Evolutionary conservation across 805 yeast species (phyloP), one percentile per base, ranked within the genome.

Genomic region (Yarrowia sp.): DNA sequence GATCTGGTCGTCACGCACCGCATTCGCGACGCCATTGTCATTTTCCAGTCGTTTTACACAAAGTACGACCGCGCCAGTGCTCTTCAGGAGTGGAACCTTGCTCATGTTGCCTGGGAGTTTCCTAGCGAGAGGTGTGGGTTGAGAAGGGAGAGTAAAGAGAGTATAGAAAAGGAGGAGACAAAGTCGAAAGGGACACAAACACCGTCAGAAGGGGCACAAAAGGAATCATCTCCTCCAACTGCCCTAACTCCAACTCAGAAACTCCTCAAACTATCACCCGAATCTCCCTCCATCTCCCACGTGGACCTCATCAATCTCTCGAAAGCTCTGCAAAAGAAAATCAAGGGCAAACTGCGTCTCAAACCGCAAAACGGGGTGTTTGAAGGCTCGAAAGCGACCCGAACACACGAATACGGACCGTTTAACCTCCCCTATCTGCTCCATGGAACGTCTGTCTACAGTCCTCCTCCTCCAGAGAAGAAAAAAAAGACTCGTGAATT

Each of bases 361-460:
- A 40, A 30, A n/a, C 63, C 51, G 1, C 40, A 41, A 22, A 43
- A 58, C 12, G 63, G 61, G 14, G 61, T 54, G 14, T 54, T 54
- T 38, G 61, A 54, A 24, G 61, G 61, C 43, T 52, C 59, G 17
- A 8, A 26, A 3, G 26, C 61, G 0, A 54, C 61, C 8, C 26
- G 28, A 8, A 33, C 32, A 11, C 51, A 58, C 24, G 51, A 41
- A 9, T 58, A 41, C 22, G 43, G 52, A 14, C 67, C 64, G 46
- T 67, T 64, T 26, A 52, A 68, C 3, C 62, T 72, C 12, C 22
- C 63, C 32, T 49, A 62, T 5, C 62, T 73, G 16, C 52, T 73
- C 21, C 24, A 36, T 8, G 75, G 75, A 8, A 54, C 74, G 1
- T 44, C 44, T 1, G 68, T 74, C 1, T 72, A 69, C 62, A 28